Conservation (phyloP, 257 asterid genomes). For the Solanum sejunctum region DNA sequence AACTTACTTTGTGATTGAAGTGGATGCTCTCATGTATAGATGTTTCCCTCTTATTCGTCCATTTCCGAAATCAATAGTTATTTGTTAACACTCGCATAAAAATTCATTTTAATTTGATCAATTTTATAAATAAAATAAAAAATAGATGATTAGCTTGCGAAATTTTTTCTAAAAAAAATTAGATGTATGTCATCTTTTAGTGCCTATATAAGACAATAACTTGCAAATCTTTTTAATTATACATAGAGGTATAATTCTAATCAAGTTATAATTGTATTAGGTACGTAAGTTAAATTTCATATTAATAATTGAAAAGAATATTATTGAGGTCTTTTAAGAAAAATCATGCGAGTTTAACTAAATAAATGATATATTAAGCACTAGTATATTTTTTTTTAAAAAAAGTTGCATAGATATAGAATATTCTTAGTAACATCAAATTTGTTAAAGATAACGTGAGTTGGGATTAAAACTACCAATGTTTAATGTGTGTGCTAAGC, state of each 20-base stretch:
- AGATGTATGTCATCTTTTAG: not conserved
- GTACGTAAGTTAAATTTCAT: no score
- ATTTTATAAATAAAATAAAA: no score
- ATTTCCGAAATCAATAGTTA: not conserved
- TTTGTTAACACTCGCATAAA: not conserved
- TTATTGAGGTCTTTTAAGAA: not conserved
- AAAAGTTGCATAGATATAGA: not conserved
- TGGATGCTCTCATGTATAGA: not conserved
- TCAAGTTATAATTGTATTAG: not conserved
- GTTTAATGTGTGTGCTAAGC: not conserved
- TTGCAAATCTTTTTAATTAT: no score
- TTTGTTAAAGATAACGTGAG: no score
- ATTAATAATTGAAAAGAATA: no score
- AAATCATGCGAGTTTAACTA: no score
- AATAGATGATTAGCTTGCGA: no score
- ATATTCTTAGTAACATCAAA: not conserved
- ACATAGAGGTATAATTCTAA: no score
- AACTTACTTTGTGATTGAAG: not conserved
- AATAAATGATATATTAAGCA: no score
- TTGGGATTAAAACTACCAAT: not conserved
- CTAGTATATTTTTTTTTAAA: not conserved
- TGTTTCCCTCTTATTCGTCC: not conserved
- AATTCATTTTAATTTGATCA: not conserved
- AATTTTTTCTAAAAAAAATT: not conserved
- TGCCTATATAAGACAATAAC: not conserved